A percentile compares a stretch with the other conserved stretches of the same genome.
Conservation (phyloP, 495 filamentous ascomycete genomes). For the Neurospora hispaniola region DNA sequence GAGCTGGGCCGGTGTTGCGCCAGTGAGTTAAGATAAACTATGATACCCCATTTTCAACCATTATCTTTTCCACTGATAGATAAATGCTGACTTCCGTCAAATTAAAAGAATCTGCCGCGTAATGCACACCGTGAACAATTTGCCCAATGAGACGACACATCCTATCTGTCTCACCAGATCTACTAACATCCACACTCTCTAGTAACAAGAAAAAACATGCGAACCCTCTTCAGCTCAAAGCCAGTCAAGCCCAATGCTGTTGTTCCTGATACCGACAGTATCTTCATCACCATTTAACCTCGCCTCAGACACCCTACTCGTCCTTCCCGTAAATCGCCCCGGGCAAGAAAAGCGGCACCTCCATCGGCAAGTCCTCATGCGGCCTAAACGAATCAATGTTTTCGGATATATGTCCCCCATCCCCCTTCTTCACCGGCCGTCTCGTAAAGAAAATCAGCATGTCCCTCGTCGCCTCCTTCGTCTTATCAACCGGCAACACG, state of each 20-base stretch:
- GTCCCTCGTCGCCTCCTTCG: neutral
- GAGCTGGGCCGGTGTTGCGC: neutral
- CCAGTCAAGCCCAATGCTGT: neutral
- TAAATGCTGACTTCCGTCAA: neutral
- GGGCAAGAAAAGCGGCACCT: neutral
- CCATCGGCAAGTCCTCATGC: neutral
- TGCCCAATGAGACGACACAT: neutral
- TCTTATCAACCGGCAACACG: neutral
- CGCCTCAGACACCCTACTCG: neutral
- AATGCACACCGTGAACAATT: neutral
- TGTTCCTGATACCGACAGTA: neutral
- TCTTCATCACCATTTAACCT: neutral
- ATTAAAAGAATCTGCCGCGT: neutral
- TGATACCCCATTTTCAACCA: conserved; percentile 4
- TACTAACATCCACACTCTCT: neutral
- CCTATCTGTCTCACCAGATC: neutral
- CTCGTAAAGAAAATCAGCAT: neutral
- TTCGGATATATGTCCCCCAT: neutral
- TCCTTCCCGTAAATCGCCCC: neutral
- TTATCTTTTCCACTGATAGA: neutral
- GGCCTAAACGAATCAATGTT: neutral
- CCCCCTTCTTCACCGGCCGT: neutral
- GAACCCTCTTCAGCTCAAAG: neutral
- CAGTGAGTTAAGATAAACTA: neutral
- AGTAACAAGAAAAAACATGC: neutral